Evolutionary conservation across 257 asterid genomes (phyloP), one percentile per base, ranked within the genome.

Genomic region (Penstemon barbatus): DNA sequence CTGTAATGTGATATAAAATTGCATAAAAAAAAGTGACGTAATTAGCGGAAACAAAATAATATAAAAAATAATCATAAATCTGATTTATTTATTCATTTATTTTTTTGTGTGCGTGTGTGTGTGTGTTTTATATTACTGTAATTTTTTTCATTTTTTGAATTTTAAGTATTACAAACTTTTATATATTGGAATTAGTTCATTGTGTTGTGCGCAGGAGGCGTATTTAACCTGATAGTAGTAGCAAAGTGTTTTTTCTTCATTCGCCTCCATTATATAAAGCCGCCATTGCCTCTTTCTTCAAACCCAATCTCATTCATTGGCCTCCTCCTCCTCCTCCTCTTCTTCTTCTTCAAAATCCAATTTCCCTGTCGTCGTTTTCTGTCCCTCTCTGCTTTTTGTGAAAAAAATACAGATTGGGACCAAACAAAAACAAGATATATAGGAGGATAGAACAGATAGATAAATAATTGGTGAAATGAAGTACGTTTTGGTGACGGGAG

Each of bases 401-500:
- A 12, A 1, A 5, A 41, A 57, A 25, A 40, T 63, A 64, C 37
- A 25, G 33, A 25, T 25, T 25, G 33, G 33, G 33, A 25, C 33
- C 33, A 64, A 39, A 3, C 6, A n/a, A 8, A 3, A 54, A n/a
- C 3, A 50, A 66, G 18, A 15, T 15, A 15, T 15, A 25, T 25
- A 25, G 33, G 33, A 25, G 33, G 33, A 25, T 25, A 25, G 33
- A 25, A 25, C 33, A 25, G 33, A 25, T 25, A 25, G 33, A 25
- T 25, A 25, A 25, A 25, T 25, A 25, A 25, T 25, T 25, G 33
- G 33, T 25, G 33, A 68, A 81, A 92, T 92, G 98, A 92, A 92
- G 90, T 92, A 92, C 74, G 96, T 92, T 10, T 81, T 92, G 84
- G 98, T 92, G 5, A 92, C 96, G 12, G 98, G 98, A 10, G 98